Evolutionary conservation across 2,329 filamentous ascomycete species (phyloP).

Genomic region (Fusarium nygamai): DNA sequence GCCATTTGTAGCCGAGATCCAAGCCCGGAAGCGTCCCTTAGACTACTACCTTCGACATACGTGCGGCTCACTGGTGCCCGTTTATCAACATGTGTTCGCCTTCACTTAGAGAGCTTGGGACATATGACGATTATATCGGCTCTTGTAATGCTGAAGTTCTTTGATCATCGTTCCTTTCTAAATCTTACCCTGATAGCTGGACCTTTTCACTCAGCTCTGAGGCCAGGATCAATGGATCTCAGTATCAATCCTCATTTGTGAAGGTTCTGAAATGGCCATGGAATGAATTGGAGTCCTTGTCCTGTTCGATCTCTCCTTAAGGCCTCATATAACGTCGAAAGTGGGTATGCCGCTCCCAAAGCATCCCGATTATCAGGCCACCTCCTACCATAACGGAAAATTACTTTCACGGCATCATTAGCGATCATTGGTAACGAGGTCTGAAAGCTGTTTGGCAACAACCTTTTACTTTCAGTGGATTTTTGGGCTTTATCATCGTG

Average conservation of each 20-base stretch:
- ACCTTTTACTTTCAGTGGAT: no score
- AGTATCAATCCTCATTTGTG: neutral
- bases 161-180: neutral
- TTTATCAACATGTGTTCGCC: neutral
- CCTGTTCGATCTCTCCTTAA: no score
- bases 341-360: no score
- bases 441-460: no score
- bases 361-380: no score
- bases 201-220: neutral
- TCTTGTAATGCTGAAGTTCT: neutral
- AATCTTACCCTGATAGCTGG: neutral
- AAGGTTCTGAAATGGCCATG: neutral
- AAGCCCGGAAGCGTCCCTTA: neutral
- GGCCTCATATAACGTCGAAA: no score
- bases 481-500: no score
- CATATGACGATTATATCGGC: neutral
- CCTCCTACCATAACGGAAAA: no score
- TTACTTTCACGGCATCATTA: no score
- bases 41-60: neutral
- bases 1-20: neutral
- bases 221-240: neutral
- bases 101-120: neutral
- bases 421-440: no score
- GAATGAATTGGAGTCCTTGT: neutral
- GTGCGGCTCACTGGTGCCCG: neutral